phyloP scores from a whole-genome alignment of 106 monocot genomes.

The Apostasia ramifera region DNA sequence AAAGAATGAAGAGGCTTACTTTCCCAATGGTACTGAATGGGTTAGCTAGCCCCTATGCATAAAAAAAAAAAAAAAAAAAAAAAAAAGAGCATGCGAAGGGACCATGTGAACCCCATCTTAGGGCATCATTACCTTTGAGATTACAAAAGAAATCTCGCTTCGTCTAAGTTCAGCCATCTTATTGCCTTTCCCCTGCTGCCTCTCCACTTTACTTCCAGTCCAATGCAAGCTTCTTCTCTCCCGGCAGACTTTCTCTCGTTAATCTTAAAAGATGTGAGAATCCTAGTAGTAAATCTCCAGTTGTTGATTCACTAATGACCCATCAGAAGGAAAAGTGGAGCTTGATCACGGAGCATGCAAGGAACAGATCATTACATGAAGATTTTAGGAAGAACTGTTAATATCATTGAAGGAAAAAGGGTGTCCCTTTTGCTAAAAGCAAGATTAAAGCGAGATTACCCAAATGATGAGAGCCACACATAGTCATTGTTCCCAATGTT shows the following conservation, averaged over 20 bases:
- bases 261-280: conserved; percentile 10
- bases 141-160: not conserved
- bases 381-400: too few species aligned
- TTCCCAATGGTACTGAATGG: not conserved
- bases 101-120: conserved; percentile 9
- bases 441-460: not conserved
- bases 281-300: not conserved
- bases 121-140: conserved; percentile 1
- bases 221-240: not conserved
- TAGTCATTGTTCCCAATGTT: not conserved
- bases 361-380: too few species aligned
- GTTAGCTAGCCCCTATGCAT: conserved; percentile 3
- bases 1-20: not conserved
- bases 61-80: not conserved
- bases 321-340: not conserved
- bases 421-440: not conserved
- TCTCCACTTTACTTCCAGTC: not conserved
- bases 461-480: not conserved
- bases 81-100: not conserved
- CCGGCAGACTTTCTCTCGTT: not conserved
- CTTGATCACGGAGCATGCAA: not conserved
- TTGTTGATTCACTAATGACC: not conserved
- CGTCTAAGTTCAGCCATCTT: not conserved
- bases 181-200: not conserved
- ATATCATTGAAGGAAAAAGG: too few species aligned